Conservation (phyloP, 345 rosid genomes). For the Garcia nutans region DNA sequence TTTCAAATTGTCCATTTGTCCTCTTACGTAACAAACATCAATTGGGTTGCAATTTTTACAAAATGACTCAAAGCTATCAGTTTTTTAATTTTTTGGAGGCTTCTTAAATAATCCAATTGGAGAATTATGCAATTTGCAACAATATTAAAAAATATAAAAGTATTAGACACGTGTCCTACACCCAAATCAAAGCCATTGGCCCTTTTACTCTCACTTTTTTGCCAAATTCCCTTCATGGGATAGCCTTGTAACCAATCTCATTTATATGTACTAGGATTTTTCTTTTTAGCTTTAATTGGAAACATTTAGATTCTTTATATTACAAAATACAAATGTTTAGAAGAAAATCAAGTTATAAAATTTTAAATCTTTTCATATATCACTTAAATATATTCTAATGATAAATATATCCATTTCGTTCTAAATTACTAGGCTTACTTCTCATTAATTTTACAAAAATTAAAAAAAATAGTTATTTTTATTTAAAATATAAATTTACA, state of each 20-base stretch:
- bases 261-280: too few relatives aligned
- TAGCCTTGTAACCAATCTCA: background rate
- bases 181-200: background rate
- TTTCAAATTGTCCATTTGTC: slow-evolving; percentile 2
- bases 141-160: background rate
- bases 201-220: background rate
- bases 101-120: background rate
- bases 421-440: too few relatives aligned
- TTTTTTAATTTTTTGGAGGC: background rate
- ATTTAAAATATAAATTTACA: too few relatives aligned
- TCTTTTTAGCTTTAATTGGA: too few relatives aligned
- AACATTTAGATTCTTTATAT: too few relatives aligned
- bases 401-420: too few relatives aligned
- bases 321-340: too few relatives aligned
- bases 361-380: too few relatives aligned
- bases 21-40: background rate
- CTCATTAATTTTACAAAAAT: too few relatives aligned
- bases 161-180: background rate
- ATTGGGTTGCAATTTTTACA: background rate
- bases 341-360: too few relatives aligned
- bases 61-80: background rate
- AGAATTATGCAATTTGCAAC: background rate
- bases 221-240: background rate
- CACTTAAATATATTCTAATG: too few relatives aligned
- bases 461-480: too few relatives aligned